Conservation (phyloP, 345 rosid genomes). For the Balakata baccata region DNA sequence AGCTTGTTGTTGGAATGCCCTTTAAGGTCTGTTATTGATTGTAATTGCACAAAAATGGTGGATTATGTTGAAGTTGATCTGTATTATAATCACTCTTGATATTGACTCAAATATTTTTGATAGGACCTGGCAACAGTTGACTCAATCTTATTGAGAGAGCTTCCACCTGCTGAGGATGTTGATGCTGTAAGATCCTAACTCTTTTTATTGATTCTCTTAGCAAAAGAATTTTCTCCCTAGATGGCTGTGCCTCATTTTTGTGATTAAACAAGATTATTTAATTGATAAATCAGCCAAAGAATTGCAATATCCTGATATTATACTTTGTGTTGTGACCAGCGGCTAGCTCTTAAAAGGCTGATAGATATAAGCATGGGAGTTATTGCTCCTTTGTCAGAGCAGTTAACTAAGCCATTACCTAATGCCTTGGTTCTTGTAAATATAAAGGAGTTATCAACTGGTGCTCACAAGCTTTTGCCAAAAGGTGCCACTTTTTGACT, state of each 20-base stretch:
- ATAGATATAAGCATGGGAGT: conserved; percentile 93
- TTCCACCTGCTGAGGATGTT: conserved; percentile 75
- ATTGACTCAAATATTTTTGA: conserved; percentile 21
- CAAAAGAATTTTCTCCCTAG: not conserved
- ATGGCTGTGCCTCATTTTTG: not conserved
- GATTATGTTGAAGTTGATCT: not conserved
- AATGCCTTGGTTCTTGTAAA: conserved; percentile 89
- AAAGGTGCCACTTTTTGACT: conserved; percentile 56
- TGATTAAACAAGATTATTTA: conserved; percentile 3
- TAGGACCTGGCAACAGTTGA: conserved; percentile 97
- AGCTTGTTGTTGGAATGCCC: conserved; percentile 94
- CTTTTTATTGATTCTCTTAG: conserved; percentile 11
- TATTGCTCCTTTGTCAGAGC: conserved; percentile 85
- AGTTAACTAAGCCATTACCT: conserved; percentile 89
- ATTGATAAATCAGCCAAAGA: not conserved
- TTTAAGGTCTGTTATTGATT: conserved; percentile 62
- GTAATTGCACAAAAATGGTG: conserved; percentile 10
- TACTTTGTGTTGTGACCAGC: conserved; percentile 42
- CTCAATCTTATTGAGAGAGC: conserved; percentile 78
- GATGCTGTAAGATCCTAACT: conserved; percentile 65
- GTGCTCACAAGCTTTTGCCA: conserved; percentile 93
- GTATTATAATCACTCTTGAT: conserved; percentile 7
- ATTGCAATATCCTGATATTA: conserved; percentile 21
- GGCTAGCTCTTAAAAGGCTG: conserved; percentile 89
- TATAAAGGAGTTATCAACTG: conserved; percentile 79